Percentiles rank a stretch among this genome's conserved stretches.
Conservation (phyloP, 441 rosid genomes). For the Omphalea diandra region DNA sequence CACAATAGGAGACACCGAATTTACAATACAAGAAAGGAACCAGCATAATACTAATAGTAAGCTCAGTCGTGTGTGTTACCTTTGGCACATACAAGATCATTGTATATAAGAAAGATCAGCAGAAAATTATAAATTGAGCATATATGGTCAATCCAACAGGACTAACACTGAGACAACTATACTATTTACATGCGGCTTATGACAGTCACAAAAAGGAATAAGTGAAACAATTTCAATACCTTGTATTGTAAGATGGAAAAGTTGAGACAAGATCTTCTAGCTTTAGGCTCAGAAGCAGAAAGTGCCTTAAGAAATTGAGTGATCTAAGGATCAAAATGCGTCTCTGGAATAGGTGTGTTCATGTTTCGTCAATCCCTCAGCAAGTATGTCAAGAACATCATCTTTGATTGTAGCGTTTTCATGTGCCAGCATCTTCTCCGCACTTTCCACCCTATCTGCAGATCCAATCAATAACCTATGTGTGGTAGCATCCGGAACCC, state of each 20-base stretch:
- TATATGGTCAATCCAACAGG: neutral
- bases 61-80: neutral
- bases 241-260: neutral
- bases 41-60: neutral
- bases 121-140: neutral
- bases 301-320: neutral
- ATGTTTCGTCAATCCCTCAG: constrained; percentile 36
- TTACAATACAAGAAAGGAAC: neutral
- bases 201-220: neutral
- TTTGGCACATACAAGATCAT: neutral
- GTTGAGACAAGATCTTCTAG: neutral
- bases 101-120: neutral
- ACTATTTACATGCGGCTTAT: neutral
- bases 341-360: neutral
- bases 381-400: constrained; percentile 40
- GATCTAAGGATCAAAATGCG: neutral
- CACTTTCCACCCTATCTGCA: constrained; percentile 24
- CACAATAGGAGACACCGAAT: too few relatives aligned
- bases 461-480: constrained; percentile 47
- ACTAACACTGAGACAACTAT: neutral
- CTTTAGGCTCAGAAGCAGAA: neutral
- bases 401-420: constrained; percentile 29
- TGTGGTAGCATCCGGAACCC: constrained; percentile 47
- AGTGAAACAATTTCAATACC: neutral
- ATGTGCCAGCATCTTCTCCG: constrained; percentile 3